Evolutionary conservation across 176 grass and related monocot species (phyloP).

Genomic region (Thalia dealbata): DNA sequence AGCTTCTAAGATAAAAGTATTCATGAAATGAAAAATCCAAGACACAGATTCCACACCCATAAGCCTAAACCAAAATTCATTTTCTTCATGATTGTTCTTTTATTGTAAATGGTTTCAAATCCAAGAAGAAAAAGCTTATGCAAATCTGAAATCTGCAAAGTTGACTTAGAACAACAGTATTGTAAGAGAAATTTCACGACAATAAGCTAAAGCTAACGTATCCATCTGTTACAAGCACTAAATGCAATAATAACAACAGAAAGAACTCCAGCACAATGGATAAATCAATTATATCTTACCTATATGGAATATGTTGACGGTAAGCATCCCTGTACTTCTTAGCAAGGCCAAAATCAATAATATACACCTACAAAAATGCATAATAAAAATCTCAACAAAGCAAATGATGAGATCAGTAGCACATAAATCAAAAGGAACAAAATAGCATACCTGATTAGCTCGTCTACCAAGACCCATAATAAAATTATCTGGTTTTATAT

Average conservation of each 20-base stretch:
- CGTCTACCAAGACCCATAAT: conserved; percentile 80
- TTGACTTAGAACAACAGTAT: background rate
- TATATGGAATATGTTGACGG: conserved; percentile 86
- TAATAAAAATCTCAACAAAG: conserved; percentile 4
- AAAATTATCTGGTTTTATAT: conserved; percentile 98
- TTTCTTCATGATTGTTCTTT: no score
- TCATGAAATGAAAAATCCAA: background rate
- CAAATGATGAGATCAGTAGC: background rate
- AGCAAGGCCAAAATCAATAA: conserved; percentile 91
- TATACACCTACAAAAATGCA: conserved; percentile 42
- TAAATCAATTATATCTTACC: conserved; percentile 27
- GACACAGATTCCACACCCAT: no score
- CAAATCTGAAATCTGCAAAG: background rate
- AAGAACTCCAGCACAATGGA: background rate
- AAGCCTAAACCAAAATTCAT: background rate
- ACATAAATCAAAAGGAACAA: background rate
- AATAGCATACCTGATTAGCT: conserved; percentile 47
- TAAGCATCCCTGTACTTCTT: conserved; percentile 79
- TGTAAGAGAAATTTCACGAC: background rate
- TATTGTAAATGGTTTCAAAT: background rate
- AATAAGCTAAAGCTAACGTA: background rate
- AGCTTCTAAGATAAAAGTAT: background rate
- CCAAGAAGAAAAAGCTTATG: background rate
- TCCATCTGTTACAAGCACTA: background rate
- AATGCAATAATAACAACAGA: background rate